A percentile compares a stretch with the other conserved stretches of the same genome.
These are phyloP conservation scores for Pythium dissotocum DNA, from an alignment of 352 stramenopile species.

Conservation along the genomic window DNA sequence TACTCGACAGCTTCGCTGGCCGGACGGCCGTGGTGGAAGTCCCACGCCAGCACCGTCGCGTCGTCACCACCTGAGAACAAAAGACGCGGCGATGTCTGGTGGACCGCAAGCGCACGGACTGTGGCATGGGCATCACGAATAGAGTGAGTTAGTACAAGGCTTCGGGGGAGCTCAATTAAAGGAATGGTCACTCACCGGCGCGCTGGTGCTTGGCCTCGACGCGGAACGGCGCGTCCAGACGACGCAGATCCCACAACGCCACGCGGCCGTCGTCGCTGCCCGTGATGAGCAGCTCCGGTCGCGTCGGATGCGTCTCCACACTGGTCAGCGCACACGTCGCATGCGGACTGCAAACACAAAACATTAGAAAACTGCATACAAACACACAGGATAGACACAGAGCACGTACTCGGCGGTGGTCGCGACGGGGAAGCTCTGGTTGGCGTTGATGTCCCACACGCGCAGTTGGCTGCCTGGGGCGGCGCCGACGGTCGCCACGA, in stretches of 20 bases:
- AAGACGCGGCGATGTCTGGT: conserved; percentile 58
- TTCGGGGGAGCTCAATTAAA: not conserved
- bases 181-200: conserved; percentile 32
- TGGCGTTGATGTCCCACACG: conserved; percentile 71
- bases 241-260: conserved; percentile 75
- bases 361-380: not conserved
- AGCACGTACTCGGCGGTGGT: conserved; percentile 54
- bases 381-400: not conserved
- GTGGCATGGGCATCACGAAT: not conserved
- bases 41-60: conserved; percentile 62
- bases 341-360: conserved; percentile 30
- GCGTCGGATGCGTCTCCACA: conserved; percentile 74
- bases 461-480: conserved; percentile 63
- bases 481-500: conserved; percentile 74
- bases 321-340: conserved; percentile 47
- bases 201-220: conserved; percentile 66
- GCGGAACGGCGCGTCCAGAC: conserved; percentile 62
- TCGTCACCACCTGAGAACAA: conserved; percentile 72
- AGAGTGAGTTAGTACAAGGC: not conserved
- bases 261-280: conserved; percentile 67
- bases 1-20: conserved; percentile 61
- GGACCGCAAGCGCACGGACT: conserved; percentile 73
- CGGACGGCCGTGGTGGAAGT: conserved; percentile 63
- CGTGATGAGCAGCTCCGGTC: conserved; percentile 74
- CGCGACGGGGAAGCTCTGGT: conserved; percentile 56